Conservation (phyloP, 345 rosid genomes). For the Rhodomyrtus tomentosa region DNA sequence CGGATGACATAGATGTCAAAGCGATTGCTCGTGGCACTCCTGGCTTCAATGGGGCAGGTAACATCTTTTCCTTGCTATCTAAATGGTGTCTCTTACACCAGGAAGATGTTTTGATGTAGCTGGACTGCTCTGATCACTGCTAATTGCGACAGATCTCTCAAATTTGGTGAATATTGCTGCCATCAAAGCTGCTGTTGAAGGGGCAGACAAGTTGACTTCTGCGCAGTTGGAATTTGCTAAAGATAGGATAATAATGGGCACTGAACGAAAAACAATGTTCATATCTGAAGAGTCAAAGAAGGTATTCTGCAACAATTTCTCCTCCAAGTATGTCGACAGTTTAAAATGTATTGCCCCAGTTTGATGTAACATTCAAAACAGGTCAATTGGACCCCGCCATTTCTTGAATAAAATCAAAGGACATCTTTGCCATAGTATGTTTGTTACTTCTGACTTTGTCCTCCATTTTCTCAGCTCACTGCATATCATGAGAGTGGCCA, state of each 20-base stretch:
- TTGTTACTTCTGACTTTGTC: neutral
- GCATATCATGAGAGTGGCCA: constrained; percentile 99
- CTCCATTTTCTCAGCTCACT: constrained; percentile 48
- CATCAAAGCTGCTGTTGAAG: constrained; percentile 97
- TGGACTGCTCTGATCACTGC: neutral
- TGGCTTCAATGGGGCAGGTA: constrained; percentile 99
- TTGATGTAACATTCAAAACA: neutral
- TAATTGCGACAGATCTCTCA: constrained; percentile 55
- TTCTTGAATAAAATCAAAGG: neutral
- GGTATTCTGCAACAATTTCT: constrained; percentile 25
- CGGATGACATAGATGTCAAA: constrained; percentile 78
- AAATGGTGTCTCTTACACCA: neutral
- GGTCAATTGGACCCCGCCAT: neutral
- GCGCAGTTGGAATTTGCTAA: constrained; percentile 86
- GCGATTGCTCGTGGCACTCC: constrained; percentile 98
- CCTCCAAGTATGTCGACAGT: neutral
- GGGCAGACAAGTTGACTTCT: constrained; percentile 68
- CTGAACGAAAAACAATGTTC: constrained; percentile 94
- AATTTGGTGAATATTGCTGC: constrained; percentile 97
- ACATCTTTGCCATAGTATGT: neutral
- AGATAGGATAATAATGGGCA: constrained; percentile 92
- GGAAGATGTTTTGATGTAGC: neutral
- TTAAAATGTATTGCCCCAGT: neutral
- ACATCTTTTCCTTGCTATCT: constrained; percentile 2
- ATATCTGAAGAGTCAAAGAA: constrained; percentile 94